Base-by-base conservation (phyloP, 345 rosid species). In the Barbarea vulgaris region DNA sequence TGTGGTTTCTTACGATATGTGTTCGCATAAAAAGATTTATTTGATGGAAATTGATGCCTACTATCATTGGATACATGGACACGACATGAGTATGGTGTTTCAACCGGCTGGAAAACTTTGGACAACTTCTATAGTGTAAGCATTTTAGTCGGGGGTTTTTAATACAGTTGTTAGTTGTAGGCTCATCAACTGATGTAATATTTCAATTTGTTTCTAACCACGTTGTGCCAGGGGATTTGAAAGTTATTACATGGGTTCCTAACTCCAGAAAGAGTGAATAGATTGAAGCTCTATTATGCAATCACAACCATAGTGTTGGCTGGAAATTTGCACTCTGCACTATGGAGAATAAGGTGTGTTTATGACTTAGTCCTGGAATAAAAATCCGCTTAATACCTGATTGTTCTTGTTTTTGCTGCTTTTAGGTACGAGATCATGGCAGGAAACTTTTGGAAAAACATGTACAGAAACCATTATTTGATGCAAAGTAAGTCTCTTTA, bases 211-310 rank as follows among this genome's bases (percentile, higher is more conserved):
- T 11, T 63, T 28, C 18, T 64, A 21, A 70, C 77, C 84, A 94
- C 97, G 93, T 95, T 82, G 87, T 92, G 67, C 99, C 99, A 8
- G 98, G 98, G 44, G 99, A 95, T 77, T 84, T 92, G 85, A 95
- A 96, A 41, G 81, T 95, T 52, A 93, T 92, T 63, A 92, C 96
- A 39, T 98, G 98, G 66, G 87, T 95, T 77, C 98, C 98, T 58
- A 95, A 92, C 83, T 95, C 98, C 18, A 98, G 99, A 55, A 95
- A 92, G 84, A 95, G 98, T 79, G 99, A 95, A 78, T 95, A 98
- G 99, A 95, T 92, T 76, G 99, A 95, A 83, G 96, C 98, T 74
- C 86, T 95, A 18, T 51, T 92, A 56, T 92, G 97, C 80, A 92
- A 95, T 74, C 81, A 92, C 64, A 92, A 87, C 82, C 84, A 79